Conservation (phyloP, 75 land plant genomes). For the Picea glauca region DNA sequence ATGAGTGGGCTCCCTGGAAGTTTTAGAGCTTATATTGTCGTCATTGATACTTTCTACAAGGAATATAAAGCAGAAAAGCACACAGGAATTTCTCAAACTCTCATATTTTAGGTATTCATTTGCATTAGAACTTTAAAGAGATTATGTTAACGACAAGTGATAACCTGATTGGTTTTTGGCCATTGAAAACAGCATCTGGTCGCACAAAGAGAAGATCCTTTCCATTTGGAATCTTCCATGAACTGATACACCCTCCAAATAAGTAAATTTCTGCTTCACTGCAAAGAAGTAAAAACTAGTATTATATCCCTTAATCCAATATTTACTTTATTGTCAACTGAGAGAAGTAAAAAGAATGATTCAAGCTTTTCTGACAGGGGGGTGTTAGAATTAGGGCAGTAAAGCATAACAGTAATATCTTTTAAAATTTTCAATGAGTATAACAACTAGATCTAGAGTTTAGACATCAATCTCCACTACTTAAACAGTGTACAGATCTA, state of each 20-base stretch:
- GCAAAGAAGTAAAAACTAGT: slow-evolving; percentile 14
- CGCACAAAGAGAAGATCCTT: slow-evolving; percentile 94
- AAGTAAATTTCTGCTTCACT: slow-evolving; percentile 91
- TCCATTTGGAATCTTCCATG: slow-evolving; percentile 74
- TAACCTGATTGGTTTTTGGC: slow-evolving; percentile 94
- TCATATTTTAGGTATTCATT: background rate
- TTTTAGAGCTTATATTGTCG: background rate
- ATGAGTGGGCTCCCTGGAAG: background rate
- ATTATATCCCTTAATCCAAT: background rate
- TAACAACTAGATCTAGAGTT: too few relatives aligned
- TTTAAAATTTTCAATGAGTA: too few relatives aligned
- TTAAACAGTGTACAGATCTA: too few relatives aligned
- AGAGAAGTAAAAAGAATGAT: too few relatives aligned
- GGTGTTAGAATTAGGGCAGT: too few relatives aligned
- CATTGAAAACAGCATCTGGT: slow-evolving; percentile 97
- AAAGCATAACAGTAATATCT: too few relatives aligned
- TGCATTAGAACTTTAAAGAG: slow-evolving; percentile 1
- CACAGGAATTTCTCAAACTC: background rate
- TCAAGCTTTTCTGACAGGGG: too few relatives aligned
- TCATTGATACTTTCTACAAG: background rate
- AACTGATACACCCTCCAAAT: slow-evolving; percentile 87
- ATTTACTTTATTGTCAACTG: slow-evolving; percentile 4
- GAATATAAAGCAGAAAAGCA: background rate
- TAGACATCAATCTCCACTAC: too few relatives aligned
- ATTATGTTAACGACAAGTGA: background rate